A percentile compares a stretch with the other conserved stretches of the same genome.
Evolutionary conservation across 1,284 basidiomycete species (phyloP).

Genomic region (Ustilago lituana): DNA sequence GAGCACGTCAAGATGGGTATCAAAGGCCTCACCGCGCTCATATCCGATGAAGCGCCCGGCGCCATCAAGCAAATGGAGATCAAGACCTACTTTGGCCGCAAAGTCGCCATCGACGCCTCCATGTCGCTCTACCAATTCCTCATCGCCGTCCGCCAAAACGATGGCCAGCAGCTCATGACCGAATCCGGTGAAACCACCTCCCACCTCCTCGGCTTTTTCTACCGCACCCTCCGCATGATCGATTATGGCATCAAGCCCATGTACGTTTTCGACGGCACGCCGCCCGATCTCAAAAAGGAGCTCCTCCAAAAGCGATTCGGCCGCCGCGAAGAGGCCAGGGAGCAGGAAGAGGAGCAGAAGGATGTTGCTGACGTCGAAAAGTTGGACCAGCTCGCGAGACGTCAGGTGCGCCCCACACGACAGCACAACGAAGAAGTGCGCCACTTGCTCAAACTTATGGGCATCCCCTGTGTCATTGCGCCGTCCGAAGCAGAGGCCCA

Average conservation of each 20-base stretch:
- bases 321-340: conserved; percentile 88
- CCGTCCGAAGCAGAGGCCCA: conserved; percentile 99
- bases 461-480: conserved; percentile 85
- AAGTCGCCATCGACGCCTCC: conserved; percentile 93
- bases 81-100: conserved; percentile 84
- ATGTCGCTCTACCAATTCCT: conserved; percentile 79
- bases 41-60: conserved; percentile 84
- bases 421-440: conserved; percentile 97
- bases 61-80: conserved; percentile 92
- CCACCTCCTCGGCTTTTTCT: conserved; percentile 98
- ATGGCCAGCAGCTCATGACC: conserved; percentile 95
- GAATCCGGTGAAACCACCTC: conserved; percentile 90
- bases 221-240: conserved; percentile 84
- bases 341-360: conserved; percentile 93
- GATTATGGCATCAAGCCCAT: conserved; percentile 98
- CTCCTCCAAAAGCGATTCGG: conserved; percentile 96
- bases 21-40: conserved; percentile 83
- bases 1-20: conserved; percentile 28
- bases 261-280: conserved; percentile 98
- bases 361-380: conserved; percentile 84
- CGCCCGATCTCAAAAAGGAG: conserved; percentile 93
- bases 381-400: conserved; percentile 86
- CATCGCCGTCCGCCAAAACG: conserved; percentile 93
- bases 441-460: conserved; percentile 89
- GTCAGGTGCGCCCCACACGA: conserved; percentile 92